A percentile compares a stretch with the other conserved stretches of the same genome.
These are phyloP conservation scores for Apium graveolens DNA, from an alignment of 129 eudicot species.

Conservation along the genomic window DNA sequence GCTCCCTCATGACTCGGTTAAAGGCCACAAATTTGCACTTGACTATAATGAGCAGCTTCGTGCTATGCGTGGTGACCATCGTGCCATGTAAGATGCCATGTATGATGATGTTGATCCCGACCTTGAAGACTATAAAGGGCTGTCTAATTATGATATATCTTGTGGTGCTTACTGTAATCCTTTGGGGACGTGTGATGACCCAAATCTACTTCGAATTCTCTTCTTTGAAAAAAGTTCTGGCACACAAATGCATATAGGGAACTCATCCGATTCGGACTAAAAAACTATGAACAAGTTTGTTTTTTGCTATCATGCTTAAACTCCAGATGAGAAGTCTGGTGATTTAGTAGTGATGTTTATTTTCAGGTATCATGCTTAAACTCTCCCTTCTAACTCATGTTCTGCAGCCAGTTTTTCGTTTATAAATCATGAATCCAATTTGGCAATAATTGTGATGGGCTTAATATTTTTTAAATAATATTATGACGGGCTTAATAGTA, in stretches of 20 bases:
- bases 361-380: neutral
- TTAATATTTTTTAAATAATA: no score
- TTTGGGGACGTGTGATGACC: neutral
- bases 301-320: neutral
- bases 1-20: conserved; percentile 6
- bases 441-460: no score
- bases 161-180: conserved; percentile 1
- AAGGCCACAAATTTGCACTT: neutral
- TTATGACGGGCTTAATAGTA: no score
- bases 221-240: neutral
- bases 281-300: neutral
- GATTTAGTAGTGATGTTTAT: neutral
- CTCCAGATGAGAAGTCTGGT: neutral
- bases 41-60: neutral
- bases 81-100: neutral
- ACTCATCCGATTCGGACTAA: neutral
- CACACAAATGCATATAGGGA: neutral
- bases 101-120: no score
- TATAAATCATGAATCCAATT: neutral
- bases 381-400: neutral
- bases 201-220: neutral
- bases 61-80: neutral
- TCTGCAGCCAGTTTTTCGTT: neutral
- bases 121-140: conserved; percentile 4
- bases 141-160: conserved; percentile 8